These are phyloP conservation scores for Pelargonium fulgidum DNA, from an alignment of 441 rosid species.

Conservation along the genomic window DNA sequence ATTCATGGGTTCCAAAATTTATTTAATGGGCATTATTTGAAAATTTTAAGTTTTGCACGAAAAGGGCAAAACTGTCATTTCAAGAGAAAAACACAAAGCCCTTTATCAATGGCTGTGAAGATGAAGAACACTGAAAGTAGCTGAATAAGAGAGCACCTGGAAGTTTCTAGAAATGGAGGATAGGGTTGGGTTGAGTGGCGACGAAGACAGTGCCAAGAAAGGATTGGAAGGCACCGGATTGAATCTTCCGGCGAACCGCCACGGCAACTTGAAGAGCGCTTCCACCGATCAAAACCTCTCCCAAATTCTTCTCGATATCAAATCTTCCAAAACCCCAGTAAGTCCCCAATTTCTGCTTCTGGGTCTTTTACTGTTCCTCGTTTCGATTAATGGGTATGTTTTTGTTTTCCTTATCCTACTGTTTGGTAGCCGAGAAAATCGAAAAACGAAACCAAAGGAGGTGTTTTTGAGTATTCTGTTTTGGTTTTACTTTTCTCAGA, in stretches of 20 bases:
- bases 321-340: constrained; percentile 49
- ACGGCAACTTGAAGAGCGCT: constrained; percentile 50
- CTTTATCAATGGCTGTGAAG: no score
- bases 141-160: no score
- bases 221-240: constrained; percentile 32
- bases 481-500: no score
- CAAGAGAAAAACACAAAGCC: no score
- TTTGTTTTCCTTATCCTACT: background rate
- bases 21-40: no score
- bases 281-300: constrained; percentile 41
- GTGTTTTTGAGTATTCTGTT: background rate
- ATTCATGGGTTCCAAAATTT: no score
- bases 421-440: background rate
- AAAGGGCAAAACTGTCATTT: no score
- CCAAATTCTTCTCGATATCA: constrained; percentile 40
- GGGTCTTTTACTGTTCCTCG: no score
- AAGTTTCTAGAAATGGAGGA: constrained; percentile 26
- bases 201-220: constrained; percentile 20
- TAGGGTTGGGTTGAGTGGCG: constrained; percentile 16
- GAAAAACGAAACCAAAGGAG: background rate
- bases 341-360: background rate
- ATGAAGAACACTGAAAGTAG: no score
- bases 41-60: no score
- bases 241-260: constrained; percentile 35
- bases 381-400: background rate